These are phyloP conservation scores for Eucalyptus melliodora DNA, from an alignment of 345 rosid species.

Conservation along the genomic window DNA sequence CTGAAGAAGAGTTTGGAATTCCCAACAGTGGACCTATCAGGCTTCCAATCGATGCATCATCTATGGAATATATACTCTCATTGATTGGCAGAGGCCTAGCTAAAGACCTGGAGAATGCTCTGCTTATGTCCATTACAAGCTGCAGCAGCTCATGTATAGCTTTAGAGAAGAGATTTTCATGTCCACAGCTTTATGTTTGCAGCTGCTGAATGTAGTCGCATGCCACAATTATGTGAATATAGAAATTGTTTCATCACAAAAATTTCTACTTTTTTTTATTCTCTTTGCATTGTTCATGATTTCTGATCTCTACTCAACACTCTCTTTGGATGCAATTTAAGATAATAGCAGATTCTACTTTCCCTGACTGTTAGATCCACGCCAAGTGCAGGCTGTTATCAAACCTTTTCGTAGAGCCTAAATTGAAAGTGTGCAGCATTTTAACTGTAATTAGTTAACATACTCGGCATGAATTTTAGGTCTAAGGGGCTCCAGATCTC, in stretches of 20 bases:
- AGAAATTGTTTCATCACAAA: not conserved
- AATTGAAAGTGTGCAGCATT: not conserved
- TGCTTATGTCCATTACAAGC: not conserved
- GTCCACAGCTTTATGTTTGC: not conserved
- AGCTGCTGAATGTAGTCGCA: not conserved
- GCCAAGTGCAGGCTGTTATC: not conserved
- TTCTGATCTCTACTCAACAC: not conserved
- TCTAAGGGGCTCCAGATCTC: not conserved
- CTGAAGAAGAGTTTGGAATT: slow-evolving; percentile 1
- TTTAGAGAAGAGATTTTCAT: not conserved
- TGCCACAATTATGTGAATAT: not conserved
- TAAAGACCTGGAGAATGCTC: slow-evolving; percentile 12
- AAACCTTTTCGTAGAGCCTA: not conserved
- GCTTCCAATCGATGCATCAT: slow-evolving; percentile 9
- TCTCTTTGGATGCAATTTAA: not conserved
- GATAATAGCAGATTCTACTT: not conserved
- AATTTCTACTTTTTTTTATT: not conserved
- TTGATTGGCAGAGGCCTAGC: not conserved
- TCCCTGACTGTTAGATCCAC: not conserved
- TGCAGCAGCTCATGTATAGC: not conserved
- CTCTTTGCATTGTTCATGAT: not conserved
- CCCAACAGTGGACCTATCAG: slow-evolving; percentile 12
- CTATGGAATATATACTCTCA: slow-evolving; percentile 6
- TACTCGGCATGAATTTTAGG: not conserved
- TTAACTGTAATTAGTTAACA: not conserved